Base-by-base conservation (phyloP, 2,329 filamentous ascomycete genomes). In the Proliferodiscus dingleyae region DNA sequence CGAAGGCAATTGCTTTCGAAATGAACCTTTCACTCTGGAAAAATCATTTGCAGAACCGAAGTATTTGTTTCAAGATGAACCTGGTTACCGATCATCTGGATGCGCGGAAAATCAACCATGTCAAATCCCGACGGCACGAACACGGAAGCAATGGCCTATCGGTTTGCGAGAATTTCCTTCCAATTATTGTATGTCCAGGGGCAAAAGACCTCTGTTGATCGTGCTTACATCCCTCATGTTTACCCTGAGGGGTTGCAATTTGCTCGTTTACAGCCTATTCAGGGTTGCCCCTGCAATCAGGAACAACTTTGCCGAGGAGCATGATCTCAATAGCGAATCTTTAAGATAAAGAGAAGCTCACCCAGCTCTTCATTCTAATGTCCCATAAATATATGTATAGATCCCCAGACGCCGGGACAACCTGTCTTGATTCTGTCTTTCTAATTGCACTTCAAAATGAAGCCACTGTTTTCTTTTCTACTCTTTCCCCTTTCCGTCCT, bases 401-500 rank as follows among this genome's bases (percentile, higher is more conserved):
- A 13, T 39, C 15, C 19, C 21, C 9, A 22, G 22, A 23, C 9
- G 37, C 37, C 24, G n/a, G 13, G 24, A 39, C 8, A 10, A 23
- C 16, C 21, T 24, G 22, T 15, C 5, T 22, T 11, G 19, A 8
- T 11, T 3, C 16, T 3, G 18, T 5, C 9, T 7, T 38, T 8
- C 22, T n/a, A 18, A 38, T 13, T 7, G 26, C 26, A 18, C 19
- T 5, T 28, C 34, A 50, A 30, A 32, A 46, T 46, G 8, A 44
- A 44, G 30, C 29, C 43, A 26, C 26, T 50, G 11, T 23, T 50
- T 16, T n/a, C 43, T 16, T 21, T 45, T 21, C 29, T 45, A 15
- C 24, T 49, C 19, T 34, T 52, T 16, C 47, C 50, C 42, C 33
- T 50, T 22, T 45, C 33, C 5, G 45, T 29, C 13, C 11, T 49